Conservation (phyloP, 345 rosid genomes). For the Trapa incisa region DNA sequence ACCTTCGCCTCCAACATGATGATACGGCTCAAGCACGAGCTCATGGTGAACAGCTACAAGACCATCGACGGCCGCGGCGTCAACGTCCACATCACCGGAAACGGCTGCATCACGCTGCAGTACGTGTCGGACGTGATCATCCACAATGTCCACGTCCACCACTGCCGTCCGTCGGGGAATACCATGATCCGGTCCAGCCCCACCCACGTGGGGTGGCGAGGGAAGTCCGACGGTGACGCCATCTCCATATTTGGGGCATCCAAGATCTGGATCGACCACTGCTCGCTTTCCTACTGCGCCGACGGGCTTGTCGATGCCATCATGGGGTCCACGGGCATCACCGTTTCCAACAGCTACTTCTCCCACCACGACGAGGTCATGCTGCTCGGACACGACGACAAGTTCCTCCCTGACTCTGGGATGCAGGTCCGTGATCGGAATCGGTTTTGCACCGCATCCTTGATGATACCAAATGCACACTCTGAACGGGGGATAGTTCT, state of each 20-base stretch:
- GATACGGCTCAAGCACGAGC: conserved; percentile 72
- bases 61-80: conserved; percentile 89
- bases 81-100: conserved; percentile 49
- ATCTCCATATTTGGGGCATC: conserved; percentile 61
- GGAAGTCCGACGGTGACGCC: conserved; percentile 84
- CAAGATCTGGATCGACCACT: conserved; percentile 92
- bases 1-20: conserved; percentile 55
- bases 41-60: conserved; percentile 67
- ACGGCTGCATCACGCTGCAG: conserved; percentile 76
- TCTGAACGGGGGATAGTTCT: too few species aligned
- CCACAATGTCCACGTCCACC: conserved; percentile 67
- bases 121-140: conserved; percentile 65
- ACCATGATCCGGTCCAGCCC: conserved; percentile 61
- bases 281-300: conserved; percentile 53
- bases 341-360: conserved; percentile 67
- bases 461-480: too few species aligned
- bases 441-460: too few species aligned
- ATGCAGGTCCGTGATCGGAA: conserved; percentile 44
- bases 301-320: conserved; percentile 88
- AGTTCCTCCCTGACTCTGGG: conserved; percentile 42
- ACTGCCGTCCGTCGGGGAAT: conserved; percentile 81
- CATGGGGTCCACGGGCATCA: conserved; percentile 80
- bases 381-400: conserved; percentile 75
- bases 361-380: conserved; percentile 79
- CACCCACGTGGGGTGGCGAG: conserved; percentile 54